A percentile compares a stretch with the other conserved stretches of the same genome.
These are phyloP conservation scores for Brassica nigra DNA, from an alignment of 345 rosid species.

Conservation along the genomic window DNA sequence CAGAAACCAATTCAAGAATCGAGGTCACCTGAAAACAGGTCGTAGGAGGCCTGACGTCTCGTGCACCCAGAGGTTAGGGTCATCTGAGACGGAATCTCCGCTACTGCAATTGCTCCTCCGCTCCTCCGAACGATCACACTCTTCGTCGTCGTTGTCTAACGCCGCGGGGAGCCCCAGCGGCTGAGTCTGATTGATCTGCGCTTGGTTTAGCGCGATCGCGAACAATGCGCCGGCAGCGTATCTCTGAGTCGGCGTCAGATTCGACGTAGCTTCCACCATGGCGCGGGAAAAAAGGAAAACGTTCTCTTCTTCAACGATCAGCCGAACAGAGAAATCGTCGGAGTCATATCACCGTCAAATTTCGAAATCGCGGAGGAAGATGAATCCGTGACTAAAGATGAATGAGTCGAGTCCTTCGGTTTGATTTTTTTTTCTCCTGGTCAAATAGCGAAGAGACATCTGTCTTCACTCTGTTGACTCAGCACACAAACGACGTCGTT, in stretches of 20 bases:
- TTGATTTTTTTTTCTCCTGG: neutral
- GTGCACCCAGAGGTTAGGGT: conserved; percentile 84
- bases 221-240: conserved; percentile 83
- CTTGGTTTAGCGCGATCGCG: conserved; percentile 80
- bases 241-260: conserved; percentile 66
- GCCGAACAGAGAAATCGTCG: neutral
- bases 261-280: conserved; percentile 44
- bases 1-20: neutral
- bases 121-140: conserved; percentile 37
- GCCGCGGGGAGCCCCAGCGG: conserved; percentile 55
- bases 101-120: conserved; percentile 58
- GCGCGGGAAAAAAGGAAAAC: neutral
- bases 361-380: conserved; percentile 21
- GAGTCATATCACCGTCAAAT: conserved; percentile 37
- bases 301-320: neutral
- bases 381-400: conserved; percentile 4
- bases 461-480: conserved; percentile 27
- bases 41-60: conserved; percentile 75
- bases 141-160: conserved; percentile 31
- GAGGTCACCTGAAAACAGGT: conserved; percentile 72
- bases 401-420: conserved; percentile 6
- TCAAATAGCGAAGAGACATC: conserved; percentile 19
- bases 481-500: conserved; percentile 3
- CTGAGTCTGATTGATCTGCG: conserved; percentile 80
- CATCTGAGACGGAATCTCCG: conserved; percentile 76